Evolutionary conservation across 2,329 filamentous ascomycete genomes (phyloP).

Genomic region (Fusarium tjaetaba): DNA sequence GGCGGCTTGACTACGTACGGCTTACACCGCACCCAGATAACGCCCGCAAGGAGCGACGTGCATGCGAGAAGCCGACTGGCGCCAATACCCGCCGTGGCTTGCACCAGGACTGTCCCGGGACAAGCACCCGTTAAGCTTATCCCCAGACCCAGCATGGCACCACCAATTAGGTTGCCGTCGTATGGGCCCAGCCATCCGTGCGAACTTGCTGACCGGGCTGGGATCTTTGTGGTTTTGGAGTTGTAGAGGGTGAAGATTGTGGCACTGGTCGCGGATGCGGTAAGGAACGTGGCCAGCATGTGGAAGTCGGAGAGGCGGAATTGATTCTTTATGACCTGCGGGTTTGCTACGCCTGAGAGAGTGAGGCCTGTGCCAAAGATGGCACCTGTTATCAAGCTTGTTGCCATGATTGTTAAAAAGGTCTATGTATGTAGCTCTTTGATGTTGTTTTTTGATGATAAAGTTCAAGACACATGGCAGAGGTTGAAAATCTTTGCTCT

Average conservation of each 20-base stretch:
- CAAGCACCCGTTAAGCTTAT: conserved; percentile 27
- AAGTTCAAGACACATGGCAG: not conserved
- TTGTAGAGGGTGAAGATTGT: conserved; percentile 12
- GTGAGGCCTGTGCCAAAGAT: conserved; percentile 16
- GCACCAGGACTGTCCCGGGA: conserved; percentile 19
- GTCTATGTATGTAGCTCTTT: not conserved
- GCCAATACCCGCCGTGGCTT: conserved; percentile 4
- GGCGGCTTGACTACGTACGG: not conserved
- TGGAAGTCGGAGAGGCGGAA: conserved; percentile 20
- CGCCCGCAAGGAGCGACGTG: conserved; percentile 3
- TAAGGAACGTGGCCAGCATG: conserved; percentile 22
- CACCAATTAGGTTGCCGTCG: conserved; percentile 17
- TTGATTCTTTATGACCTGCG: conserved; percentile 14
- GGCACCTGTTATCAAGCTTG: conserved; percentile 7
- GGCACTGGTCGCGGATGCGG: conserved; percentile 14
- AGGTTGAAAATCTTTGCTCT: not conserved
- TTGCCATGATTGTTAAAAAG: not conserved
- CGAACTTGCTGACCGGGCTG: not conserved
- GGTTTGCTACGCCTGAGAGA: conserved; percentile 12
- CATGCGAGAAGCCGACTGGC: conserved; percentile 6
- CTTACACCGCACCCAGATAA: conserved; percentile 1
- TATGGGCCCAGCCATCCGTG: conserved; percentile 8
- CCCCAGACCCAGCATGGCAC: conserved; percentile 17
- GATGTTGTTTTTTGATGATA: not conserved
- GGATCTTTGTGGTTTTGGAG: not conserved